Base-by-base conservation (phyloP, 495 filamentous ascomycete genomes). In the Tetracladium marchalianum region DNA sequence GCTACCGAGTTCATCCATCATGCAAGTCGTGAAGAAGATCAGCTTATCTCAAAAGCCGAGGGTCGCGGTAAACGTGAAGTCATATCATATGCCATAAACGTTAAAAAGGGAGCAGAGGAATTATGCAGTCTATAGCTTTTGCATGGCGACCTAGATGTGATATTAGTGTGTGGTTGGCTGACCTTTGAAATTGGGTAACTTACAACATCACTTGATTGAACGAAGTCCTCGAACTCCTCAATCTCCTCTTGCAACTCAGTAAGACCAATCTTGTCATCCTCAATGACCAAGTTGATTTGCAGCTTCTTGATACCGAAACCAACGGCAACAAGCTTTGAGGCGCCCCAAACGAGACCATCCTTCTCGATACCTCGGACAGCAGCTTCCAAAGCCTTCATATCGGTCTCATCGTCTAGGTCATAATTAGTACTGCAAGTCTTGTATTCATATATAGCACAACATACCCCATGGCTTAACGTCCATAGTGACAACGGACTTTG, bases 271-370 rank as follows among this genome's bases (percentile, higher is more conserved):
- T 97, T 97, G 45, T 97, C 92, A 62, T 98, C 92, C 75, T 97
- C 92, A 53, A 97, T 75, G 54, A 97, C 89, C 51, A 96, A 65
- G 79, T 85, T 97, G 77, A 98, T 93, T 78, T 97, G 93, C 51
- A 98, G 80, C 80, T 97, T 97, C 82, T 92, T 95, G 75, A 98
- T 94, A 71, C 93, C 93, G 77, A 89, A 98, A 61, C 88, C 77
- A 51, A 97, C 83, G 44, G 89, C 64, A 35, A 94, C 84, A 49
- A 95, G 70, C 74, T 90, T 89, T 62, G 84, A 90, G 53, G 76
- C 80, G 79, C 92, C 92, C 92, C 92, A 98, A 37, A 92, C 82
- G 46, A 98, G 82, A 67, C 92, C 92, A 51, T 98, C 92, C 74
- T 82, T 78, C 70, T 87, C 82, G 57, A 98, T 93, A 54, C 74